Percentiles rank a stretch among this genome's conserved stretches.
phyloP scores from a whole-genome alignment of 352 stramenopile genomes.

The Pythium aquatile region DNA sequence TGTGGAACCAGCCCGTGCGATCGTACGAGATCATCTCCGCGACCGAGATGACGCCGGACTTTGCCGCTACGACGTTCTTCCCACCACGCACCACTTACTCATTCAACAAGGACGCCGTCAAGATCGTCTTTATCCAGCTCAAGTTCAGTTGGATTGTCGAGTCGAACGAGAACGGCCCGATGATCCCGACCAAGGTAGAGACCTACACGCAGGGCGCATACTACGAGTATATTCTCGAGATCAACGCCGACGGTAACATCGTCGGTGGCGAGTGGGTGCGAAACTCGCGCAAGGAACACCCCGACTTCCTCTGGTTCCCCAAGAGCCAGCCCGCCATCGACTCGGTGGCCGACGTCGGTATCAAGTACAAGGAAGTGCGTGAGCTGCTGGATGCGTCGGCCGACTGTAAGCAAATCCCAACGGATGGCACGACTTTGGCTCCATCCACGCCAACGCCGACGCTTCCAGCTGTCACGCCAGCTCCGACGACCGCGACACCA shows the following conservation, averaged over 20 bases:
- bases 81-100: slow-evolving; percentile 29
- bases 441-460: slow-evolving; percentile 3
- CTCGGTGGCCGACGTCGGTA: slow-evolving; percentile 14
- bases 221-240: slow-evolving; percentile 75
- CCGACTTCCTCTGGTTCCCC: slow-evolving; percentile 69
- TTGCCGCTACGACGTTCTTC: slow-evolving; percentile 16
- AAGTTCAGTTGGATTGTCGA: slow-evolving; percentile 66
- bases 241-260: slow-evolving; percentile 52
- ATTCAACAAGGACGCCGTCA: slow-evolving; percentile 62
- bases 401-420: slow-evolving; percentile 18
- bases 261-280: slow-evolving; percentile 64
- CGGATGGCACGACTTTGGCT: background rate
- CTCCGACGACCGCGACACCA: background rate
- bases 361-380: slow-evolving; percentile 24
- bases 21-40: slow-evolving; percentile 20
- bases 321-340: slow-evolving; percentile 10
- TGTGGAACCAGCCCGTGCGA: slow-evolving; percentile 26
- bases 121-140: slow-evolving; percentile 51
- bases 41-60: slow-evolving; percentile 11
- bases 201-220: slow-evolving; percentile 51
- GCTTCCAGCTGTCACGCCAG: background rate
- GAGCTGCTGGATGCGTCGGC: slow-evolving; percentile 22
- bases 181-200: slow-evolving; percentile 47
- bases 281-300: slow-evolving; percentile 52
- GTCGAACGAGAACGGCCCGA: slow-evolving; percentile 46